Conservation (phyloP, 2,329 filamentous ascomycete genomes). For the Penicillium sumatraense region DNA sequence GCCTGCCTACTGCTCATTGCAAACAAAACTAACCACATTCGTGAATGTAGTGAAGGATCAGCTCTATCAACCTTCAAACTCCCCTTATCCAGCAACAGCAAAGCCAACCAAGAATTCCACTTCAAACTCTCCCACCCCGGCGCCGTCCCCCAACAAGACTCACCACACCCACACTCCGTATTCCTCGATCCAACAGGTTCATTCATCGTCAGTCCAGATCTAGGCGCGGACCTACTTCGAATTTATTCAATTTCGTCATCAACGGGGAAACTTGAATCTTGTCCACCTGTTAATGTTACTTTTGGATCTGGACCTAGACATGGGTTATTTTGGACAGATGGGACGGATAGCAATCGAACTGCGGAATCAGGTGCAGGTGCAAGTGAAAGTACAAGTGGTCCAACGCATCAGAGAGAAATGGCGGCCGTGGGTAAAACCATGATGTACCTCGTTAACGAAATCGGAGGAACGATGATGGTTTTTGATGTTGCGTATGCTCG, state of each 20-base stretch:
- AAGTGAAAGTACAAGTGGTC: too few species aligned
- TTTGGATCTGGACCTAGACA: conserved; percentile 69
- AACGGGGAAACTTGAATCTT: conserved; percentile 50
- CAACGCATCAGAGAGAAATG: conserved; percentile 17
- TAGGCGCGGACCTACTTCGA: conserved; percentile 67
- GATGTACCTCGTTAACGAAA: conserved; percentile 61
- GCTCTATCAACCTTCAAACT: conserved; percentile 40
- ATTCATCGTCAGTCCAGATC: conserved; percentile 68
- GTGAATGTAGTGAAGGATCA: conserved; percentile 35
- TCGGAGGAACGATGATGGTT: conserved; percentile 57
- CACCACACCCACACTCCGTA: conserved; percentile 68
- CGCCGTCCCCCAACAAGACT: conserved; percentile 55
- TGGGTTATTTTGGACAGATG: conserved; percentile 57
- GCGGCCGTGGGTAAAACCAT: conserved; percentile 24
- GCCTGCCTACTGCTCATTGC: too few species aligned
- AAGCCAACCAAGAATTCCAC: conserved; percentile 44
- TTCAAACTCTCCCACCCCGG: conserved; percentile 45
- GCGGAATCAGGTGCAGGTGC: neutral
- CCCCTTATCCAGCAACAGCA: conserved; percentile 23
- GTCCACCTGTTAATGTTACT: conserved; percentile 48
- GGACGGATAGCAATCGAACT: neutral
- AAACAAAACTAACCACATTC: conserved; percentile 7
- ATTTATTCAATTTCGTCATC: conserved; percentile 57
- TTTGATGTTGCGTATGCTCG: conserved; percentile 45
- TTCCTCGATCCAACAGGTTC: conserved; percentile 66